Base-by-base conservation (phyloP, 306 rosid species). In the Fragaria vesca region DNA sequence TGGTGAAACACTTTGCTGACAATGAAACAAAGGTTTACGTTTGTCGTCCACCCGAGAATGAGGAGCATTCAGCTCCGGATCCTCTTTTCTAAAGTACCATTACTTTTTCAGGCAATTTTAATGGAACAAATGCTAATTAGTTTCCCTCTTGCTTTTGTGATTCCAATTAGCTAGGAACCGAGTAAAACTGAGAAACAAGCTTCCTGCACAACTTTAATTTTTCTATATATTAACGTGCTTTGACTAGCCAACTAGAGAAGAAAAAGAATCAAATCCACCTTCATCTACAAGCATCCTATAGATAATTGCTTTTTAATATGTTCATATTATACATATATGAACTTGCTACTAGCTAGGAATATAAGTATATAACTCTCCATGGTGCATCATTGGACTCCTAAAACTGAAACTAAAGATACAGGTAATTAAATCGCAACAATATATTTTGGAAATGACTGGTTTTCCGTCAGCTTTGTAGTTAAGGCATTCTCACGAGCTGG, bases 191-290 rank as follows among this genome's bases (percentile, higher is more conserved):
- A 63, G 69, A 63, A 63, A 30, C 69, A 15, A 4, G 24, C 69
- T 63, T 32, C 67, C 30, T 13, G 0, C 40, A 30, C 67, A 62
- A 28, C 34, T 32, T 43, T 63, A 32, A 32, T 6, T 32, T 62
- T 32, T 32, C 24, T 63, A 32, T 24, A 24, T 24, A 24, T 32
- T 63, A 32, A 63, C 21, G 11, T 63, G 69, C 69, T 32, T 63
- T 32, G 69, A 63, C 68, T 15, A 32, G 42, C 69, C 69, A 63
- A 63, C 69, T 63, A 32, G 36, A 32, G 10, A 63, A 63, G 43
- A 63, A 63, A 32, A 63, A 32, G 69, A 63, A 63, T 63, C 24
- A 32, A 21, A 30, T 15, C 20, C 42, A 32, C 24, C 69, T 63
- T 62, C 38, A 62, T 12, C 15, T 21, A 10, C 65, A 58, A 57